These are phyloP conservation scores for Escallonia rubra DNA, from an alignment of 129 eudicot genomes.

Conservation along the genomic window DNA sequence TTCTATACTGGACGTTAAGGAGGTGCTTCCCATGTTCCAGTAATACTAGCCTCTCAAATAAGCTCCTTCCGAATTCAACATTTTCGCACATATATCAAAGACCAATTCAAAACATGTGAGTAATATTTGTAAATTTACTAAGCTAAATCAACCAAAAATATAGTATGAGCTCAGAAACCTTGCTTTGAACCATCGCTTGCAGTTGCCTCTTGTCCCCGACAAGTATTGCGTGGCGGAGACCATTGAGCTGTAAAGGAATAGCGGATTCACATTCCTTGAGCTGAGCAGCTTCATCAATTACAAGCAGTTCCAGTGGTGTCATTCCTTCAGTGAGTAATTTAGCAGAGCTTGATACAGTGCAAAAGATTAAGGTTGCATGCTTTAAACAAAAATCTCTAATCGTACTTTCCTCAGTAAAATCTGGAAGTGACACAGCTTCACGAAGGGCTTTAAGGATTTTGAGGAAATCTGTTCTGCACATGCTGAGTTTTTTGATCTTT, in stretches of 20 bases:
- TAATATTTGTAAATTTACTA: neutral
- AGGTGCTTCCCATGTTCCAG: constrained; percentile 49
- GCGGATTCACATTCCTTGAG: constrained; percentile 25
- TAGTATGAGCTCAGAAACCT: neutral
- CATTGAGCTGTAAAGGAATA: constrained; percentile 22
- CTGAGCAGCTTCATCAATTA: constrained; percentile 32
- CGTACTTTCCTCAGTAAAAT: neutral
- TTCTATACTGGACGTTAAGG: constrained; percentile 69
- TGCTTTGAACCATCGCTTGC: constrained; percentile 26
- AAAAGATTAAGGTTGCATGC: constrained; percentile 36
- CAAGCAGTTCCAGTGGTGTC: constrained; percentile 17
- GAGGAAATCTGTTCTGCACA: constrained; percentile 28
- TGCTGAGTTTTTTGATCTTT: neutral
- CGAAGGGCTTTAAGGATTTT: constrained; percentile 20
- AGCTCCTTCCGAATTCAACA: constrained; percentile 73
- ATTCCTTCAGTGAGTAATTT: constrained; percentile 18
- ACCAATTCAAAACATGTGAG: neutral
- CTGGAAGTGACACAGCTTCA: constrained; percentile 19
- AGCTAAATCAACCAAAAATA: neutral
- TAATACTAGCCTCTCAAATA: constrained; percentile 66
- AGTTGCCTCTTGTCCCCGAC: constrained; percentile 30
- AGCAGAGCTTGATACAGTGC: constrained; percentile 35
- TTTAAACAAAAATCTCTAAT: constrained; percentile 23
- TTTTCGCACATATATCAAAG: constrained; percentile 38
- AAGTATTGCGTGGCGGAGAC: constrained; percentile 22